phyloP scores from a whole-genome alignment of 106 monocot species.

The Vanilla planifolia region DNA sequence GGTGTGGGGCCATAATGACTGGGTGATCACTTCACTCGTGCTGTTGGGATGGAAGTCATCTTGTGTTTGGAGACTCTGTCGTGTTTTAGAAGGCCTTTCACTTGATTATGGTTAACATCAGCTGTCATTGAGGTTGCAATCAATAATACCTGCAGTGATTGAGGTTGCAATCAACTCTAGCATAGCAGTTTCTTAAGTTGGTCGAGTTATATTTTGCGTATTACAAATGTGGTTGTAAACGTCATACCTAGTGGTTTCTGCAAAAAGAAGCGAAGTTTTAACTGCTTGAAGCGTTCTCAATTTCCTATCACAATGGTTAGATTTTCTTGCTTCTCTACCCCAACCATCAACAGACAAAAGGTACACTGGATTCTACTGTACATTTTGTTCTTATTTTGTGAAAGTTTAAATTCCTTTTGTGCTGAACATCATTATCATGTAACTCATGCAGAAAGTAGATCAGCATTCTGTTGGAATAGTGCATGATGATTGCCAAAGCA shows the following conservation, averaged over 20 bases:
- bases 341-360: constrained; percentile 37
- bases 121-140: constrained; percentile 8
- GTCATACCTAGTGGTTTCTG: too few relatives aligned
- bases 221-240: too few relatives aligned
- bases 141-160: too few relatives aligned
- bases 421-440: constrained; percentile 5
- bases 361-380: constrained; percentile 15
- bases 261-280: neutral
- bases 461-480: constrained; percentile 19
- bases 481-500: constrained; percentile 5
- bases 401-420: neutral
- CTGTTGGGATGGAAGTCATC: constrained; percentile 27
- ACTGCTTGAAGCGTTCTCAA: neutral
- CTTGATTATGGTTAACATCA: constrained; percentile 82
- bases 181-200: too few relatives aligned
- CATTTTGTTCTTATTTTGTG: neutral
- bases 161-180: too few relatives aligned
- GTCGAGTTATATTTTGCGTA: neutral
- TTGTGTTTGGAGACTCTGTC: constrained; percentile 59
- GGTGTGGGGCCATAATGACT: constrained; percentile 48
- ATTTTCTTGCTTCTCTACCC: constrained; percentile 48
- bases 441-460: constrained; percentile 31
- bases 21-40: constrained; percentile 15
- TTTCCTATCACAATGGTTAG: constrained; percentile 32
- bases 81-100: constrained; percentile 60